Percentiles rank a stretch among this genome's conserved stretches.
phyloP scores from a whole-genome alignment of 805 yeast species.

The Suhomyces faveliae region DNA sequence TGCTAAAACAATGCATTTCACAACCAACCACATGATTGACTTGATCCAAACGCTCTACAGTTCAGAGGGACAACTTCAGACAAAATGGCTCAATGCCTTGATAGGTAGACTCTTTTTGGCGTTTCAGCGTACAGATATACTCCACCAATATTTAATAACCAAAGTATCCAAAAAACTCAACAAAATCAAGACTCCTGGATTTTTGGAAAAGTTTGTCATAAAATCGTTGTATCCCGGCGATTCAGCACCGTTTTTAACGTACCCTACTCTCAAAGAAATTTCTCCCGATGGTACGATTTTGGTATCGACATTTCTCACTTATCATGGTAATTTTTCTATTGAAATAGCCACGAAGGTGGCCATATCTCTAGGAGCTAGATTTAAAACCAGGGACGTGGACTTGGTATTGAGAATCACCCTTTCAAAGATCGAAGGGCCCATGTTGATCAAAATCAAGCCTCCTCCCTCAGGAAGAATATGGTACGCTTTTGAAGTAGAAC shows the following conservation, averaged over 20 bases:
- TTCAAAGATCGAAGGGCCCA: slow-evolving; percentile 68
- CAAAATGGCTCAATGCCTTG: slow-evolving; percentile 89
- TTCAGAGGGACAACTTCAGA: slow-evolving; percentile 76
- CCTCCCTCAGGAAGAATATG: slow-evolving; percentile 91
- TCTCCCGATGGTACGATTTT: slow-evolving; percentile 78
- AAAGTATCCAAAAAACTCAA: slow-evolving; percentile 70
- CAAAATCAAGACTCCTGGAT: slow-evolving; percentile 83
- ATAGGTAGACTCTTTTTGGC: slow-evolving; percentile 80
- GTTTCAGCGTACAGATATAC: slow-evolving; percentile 65
- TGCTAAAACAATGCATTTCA: slow-evolving; percentile 74
- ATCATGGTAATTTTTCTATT: slow-evolving; percentile 72
- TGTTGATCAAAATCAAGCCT: slow-evolving; percentile 70
- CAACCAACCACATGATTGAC: slow-evolving; percentile 67
- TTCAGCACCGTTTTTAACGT: slow-evolving; percentile 76
- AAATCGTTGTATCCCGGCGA: slow-evolving; percentile 71
- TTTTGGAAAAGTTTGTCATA: slow-evolving; percentile 78
- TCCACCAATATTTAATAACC: slow-evolving; percentile 55
- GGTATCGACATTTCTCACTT: slow-evolving; percentile 59
- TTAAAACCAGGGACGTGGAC: slow-evolving; percentile 73
- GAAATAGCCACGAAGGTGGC: slow-evolving; percentile 80
- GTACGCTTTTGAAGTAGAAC: slow-evolving; percentile 84
- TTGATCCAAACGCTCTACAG: slow-evolving; percentile 77
- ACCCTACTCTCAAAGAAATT: slow-evolving; percentile 65
- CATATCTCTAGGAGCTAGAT: slow-evolving; percentile 70
- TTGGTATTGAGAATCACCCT: slow-evolving; percentile 69